Conservation (phyloP, 495 filamentous ascomycete genomes). For the Penicillium pulvis region DNA sequence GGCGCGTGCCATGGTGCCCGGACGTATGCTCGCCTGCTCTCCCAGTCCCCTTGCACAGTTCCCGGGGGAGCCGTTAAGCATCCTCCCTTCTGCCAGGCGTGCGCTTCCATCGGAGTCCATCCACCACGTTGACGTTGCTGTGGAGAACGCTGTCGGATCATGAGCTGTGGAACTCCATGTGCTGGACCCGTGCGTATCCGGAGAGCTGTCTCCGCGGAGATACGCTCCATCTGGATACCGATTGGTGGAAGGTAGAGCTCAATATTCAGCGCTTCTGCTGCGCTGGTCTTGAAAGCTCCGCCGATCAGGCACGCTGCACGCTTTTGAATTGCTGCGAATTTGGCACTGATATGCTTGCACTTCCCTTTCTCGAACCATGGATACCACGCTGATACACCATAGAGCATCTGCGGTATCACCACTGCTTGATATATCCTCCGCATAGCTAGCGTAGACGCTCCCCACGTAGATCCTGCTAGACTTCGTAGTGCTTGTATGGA, state of each 20-base stretch:
- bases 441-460: not conserved
- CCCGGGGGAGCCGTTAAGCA: conserved; percentile 14
- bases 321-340: conserved; percentile 12
- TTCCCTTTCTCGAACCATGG: not conserved
- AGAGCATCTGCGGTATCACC: conserved; percentile 24
- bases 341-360: not conserved
- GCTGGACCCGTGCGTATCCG: conserved; percentile 11
- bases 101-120: conserved; percentile 16
- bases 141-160: too few relatives aligned
- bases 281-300: conserved; percentile 10
- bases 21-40: conserved; percentile 23
- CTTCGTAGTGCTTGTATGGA: conserved; percentile 16
- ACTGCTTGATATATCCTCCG: conserved; percentile 23
- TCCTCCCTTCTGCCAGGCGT: conserved; percentile 18
- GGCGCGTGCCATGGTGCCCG: conserved; percentile 16
- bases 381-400: conserved; percentile 16
- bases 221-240: conserved; percentile 14
- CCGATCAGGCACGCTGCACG: conserved; percentile 15
- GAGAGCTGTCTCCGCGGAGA: conserved; percentile 11
- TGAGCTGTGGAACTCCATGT: not conserved
- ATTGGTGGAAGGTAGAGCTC: conserved; percentile 19
- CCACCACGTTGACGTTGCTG: too few relatives aligned
- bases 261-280: conserved; percentile 9
- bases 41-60: too few relatives aligned
- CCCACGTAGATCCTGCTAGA: conserved; percentile 18